phyloP scores from a whole-genome alignment of 2,329 filamentous ascomycete genomes.

The Ascochyta viciae-villosae region DNA sequence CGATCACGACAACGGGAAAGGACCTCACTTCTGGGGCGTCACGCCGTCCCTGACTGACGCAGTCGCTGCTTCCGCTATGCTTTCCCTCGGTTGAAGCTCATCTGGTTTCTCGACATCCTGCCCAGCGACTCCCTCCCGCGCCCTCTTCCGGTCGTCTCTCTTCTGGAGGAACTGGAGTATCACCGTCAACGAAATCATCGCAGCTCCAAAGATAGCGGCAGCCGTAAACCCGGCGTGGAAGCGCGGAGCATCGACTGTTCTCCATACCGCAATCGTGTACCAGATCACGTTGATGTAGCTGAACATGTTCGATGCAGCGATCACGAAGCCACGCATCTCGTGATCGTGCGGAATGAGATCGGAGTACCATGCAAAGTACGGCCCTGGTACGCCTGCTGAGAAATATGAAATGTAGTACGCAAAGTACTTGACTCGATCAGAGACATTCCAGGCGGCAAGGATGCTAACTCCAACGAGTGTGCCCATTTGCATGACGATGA shows the following conservation, averaged over 20 bases:
- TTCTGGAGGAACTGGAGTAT: conserved; percentile 23
- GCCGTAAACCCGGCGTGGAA: conserved; percentile 34
- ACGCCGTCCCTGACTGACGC: conserved; percentile 4
- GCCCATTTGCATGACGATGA: conserved; percentile 46
- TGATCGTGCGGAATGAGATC: conserved; percentile 37
- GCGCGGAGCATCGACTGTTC: conserved; percentile 28
- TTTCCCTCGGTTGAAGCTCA: neutral
- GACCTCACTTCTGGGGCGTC: neutral
- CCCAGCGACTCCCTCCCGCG: neutral
- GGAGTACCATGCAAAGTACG: conserved; percentile 36
- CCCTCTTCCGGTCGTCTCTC: conserved; percentile 24
- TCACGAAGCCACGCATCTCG: conserved; percentile 36
- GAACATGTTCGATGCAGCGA: conserved; percentile 36
- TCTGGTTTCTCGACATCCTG: conserved; percentile 19
- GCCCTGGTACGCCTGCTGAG: conserved; percentile 30
- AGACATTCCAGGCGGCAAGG: conserved; percentile 56
- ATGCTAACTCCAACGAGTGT: conserved; percentile 52
- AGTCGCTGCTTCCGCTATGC: conserved; percentile 10
- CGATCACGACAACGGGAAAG: too few species aligned
- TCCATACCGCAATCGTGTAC: conserved; percentile 31
- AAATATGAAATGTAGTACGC: conserved; percentile 37
- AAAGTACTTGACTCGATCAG: conserved; percentile 52
- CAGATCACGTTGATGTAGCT: conserved; percentile 31
- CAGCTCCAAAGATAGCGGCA: conserved; percentile 25
- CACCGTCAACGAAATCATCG: conserved; percentile 27